These are phyloP conservation scores for Boletus rubroflammeus DNA, from an alignment of 768 basidiomycete genomes.

Conservation along the genomic window DNA sequence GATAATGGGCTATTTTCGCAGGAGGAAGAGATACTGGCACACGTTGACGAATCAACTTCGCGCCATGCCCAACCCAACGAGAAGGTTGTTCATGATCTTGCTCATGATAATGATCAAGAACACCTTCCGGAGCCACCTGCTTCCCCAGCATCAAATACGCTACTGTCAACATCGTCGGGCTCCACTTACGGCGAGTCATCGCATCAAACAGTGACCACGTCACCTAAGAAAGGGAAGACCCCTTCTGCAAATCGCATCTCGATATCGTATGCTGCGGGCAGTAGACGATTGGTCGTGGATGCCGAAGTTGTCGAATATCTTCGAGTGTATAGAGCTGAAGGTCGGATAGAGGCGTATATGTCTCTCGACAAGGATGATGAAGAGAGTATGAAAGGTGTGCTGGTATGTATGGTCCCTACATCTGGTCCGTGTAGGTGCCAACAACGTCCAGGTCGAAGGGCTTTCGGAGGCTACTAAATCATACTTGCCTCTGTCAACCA, in stretches of 20 bases:
- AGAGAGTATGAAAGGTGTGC: constrained; percentile 63
- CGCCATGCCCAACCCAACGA: constrained; percentile 12
- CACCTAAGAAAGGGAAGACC: constrained; percentile 38
- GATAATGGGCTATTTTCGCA: constrained; percentile 28
- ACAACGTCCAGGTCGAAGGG: constrained; percentile 58
- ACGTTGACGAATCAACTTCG: constrained; percentile 22
- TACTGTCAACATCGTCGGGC: constrained; percentile 32
- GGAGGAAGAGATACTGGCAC: constrained; percentile 23
- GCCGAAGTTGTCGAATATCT: constrained; percentile 82
- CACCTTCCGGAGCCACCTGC: constrained; percentile 58
- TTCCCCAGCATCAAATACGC: constrained; percentile 52
- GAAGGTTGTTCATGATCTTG: constrained; percentile 14
- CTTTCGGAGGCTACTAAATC: constrained; percentile 69
- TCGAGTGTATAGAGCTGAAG: constrained; percentile 76
- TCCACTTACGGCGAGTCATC: constrained; percentile 46
- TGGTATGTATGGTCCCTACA: constrained; percentile 48
- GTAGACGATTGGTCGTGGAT: constrained; percentile 82
- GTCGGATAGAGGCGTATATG: constrained; percentile 79
- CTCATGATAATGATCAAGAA: constrained; percentile 34
- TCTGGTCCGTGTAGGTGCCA: constrained; percentile 2
- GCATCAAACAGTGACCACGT: constrained; percentile 26
- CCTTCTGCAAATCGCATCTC: constrained; percentile 87
- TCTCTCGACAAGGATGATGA: constrained; percentile 54
- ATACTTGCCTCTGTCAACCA: constrained; percentile 56
- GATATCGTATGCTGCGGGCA: constrained; percentile 90